These are phyloP conservation scores for Talaromyces verruculosus DNA, from an alignment of 2,329 filamentous ascomycete genomes.

Conservation along the genomic window DNA sequence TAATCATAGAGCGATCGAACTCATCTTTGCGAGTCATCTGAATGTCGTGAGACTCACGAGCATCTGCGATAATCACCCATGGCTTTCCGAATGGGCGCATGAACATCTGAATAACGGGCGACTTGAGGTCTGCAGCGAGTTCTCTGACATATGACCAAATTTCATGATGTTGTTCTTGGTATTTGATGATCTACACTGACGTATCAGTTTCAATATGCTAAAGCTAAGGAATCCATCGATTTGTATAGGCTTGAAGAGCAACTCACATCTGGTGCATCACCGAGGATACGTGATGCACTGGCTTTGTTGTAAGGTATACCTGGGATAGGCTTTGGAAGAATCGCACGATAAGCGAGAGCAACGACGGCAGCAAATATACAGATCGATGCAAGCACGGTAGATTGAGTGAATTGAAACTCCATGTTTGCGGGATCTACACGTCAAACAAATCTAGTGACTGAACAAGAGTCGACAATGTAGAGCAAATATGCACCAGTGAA, in stretches of 20 bases:
- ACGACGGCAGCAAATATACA: not conserved
- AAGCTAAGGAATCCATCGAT: not conserved
- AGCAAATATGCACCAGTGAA: not conserved
- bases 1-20: slow-evolving; percentile 24
- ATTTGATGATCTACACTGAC: not conserved
- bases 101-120: slow-evolving; percentile 52
- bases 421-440: not conserved
- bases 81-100: slow-evolving; percentile 46
- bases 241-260: not conserved
- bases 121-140: slow-evolving; percentile 29
- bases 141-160: slow-evolving; percentile 10
- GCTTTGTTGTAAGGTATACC: slow-evolving; percentile 10
- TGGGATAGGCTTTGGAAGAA: slow-evolving; percentile 12
- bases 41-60: slow-evolving; percentile 26
- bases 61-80: slow-evolving; percentile 42
- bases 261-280: not conserved
- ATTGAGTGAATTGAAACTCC: not conserved
- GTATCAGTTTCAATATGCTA: not conserved
- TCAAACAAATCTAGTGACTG: not conserved
- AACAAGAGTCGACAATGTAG: not conserved
- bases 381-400: not conserved
- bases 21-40: slow-evolving; percentile 24
- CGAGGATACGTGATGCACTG: not conserved
- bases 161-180: not conserved
- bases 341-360: not conserved